phyloP scores from a whole-genome alignment of 371 early-diverging fungal species.

The Rhizomucor pusillus region DNA sequence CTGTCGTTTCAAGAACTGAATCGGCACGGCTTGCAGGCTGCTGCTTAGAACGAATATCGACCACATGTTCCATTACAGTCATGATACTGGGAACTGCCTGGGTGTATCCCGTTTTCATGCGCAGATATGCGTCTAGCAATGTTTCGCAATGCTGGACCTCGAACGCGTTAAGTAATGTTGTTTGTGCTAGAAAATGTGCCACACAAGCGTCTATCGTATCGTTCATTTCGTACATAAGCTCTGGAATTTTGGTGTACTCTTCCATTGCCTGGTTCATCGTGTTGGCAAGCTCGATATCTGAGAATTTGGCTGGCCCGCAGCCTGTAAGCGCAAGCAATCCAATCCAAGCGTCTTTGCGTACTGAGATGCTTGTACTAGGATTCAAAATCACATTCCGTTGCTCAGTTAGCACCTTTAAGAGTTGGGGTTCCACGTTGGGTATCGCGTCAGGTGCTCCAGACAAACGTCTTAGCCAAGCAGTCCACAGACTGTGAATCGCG shows the following conservation, averaged over 20 bases:
- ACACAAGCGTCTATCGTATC: constrained; percentile 40
- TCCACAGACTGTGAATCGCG: constrained; percentile 12
- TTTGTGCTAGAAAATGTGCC: constrained; percentile 38
- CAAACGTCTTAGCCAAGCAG: constrained; percentile 37
- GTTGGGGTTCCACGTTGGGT: constrained; percentile 8
- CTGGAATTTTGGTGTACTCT: constrained; percentile 1
- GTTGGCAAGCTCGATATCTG: constrained; percentile 18
- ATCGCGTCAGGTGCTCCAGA: constrained; percentile 13
- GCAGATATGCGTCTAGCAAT: constrained; percentile 22
- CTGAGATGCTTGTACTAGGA: neutral
- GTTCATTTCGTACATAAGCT: constrained; percentile 9
- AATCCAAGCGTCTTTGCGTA: constrained; percentile 38
- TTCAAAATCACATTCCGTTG: constrained; percentile 8
- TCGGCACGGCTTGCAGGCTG: constrained; percentile 30
- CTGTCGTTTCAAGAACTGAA: constrained; percentile 24
- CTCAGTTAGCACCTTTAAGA: constrained; percentile 14
- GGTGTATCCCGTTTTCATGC: constrained; percentile 10
- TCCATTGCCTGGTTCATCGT: constrained; percentile 22
- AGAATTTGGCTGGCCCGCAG: constrained; percentile 6
- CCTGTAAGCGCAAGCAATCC: constrained; percentile 36
- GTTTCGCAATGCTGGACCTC: constrained; percentile 28
- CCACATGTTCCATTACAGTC: constrained; percentile 35
- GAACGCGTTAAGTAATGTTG: constrained; percentile 35
- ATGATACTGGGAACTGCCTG: constrained; percentile 21
- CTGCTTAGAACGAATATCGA: constrained; percentile 33